A percentile compares a stretch with the other conserved stretches of the same genome.
Evolutionary conservation across 441 rosid genomes (phyloP).

Genomic region (Omphalea diandra): DNA sequence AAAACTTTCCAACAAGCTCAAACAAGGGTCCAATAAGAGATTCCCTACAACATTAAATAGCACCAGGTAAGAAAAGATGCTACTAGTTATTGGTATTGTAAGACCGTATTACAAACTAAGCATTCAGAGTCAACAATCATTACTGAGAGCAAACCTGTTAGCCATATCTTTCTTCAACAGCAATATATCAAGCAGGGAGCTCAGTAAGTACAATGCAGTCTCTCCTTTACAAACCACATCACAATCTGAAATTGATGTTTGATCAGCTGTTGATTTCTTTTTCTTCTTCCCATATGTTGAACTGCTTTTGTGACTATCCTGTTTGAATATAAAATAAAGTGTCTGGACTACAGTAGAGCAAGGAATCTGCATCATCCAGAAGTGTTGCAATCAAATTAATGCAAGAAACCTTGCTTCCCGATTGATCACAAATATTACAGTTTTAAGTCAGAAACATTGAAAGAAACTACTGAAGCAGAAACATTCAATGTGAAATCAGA

Average conservation of each 20-base stretch:
- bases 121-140: neutral
- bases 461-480: neutral
- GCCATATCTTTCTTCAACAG: slow-evolving; percentile 73
- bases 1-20: slow-evolving; percentile 61
- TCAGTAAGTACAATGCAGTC: slow-evolving; percentile 46
- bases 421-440: neutral
- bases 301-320: slow-evolving; percentile 34
- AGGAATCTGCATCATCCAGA: slow-evolving; percentile 59
- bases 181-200: slow-evolving; percentile 82
- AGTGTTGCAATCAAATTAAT: slow-evolving; percentile 19
- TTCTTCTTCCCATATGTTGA: slow-evolving; percentile 59
- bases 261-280: slow-evolving; percentile 40
- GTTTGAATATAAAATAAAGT: slow-evolving; percentile 48
- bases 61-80: slow-evolving; percentile 8
- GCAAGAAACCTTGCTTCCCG: slow-evolving; percentile 9
- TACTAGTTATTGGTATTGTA: slow-evolving; percentile 5
- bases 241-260: slow-evolving; percentile 31
- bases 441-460: neutral
- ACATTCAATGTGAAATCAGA: neutral
- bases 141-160: slow-evolving; percentile 58
- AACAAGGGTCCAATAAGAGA: slow-evolving; percentile 73
- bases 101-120: slow-evolving; percentile 5
- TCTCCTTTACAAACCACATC: slow-evolving; percentile 43
- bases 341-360: slow-evolving; percentile 55
- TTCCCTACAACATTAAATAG: slow-evolving; percentile 50